Conservation (phyloP, 2,329 filamentous ascomycete genomes). For the Botrytis cinerea region DNA sequence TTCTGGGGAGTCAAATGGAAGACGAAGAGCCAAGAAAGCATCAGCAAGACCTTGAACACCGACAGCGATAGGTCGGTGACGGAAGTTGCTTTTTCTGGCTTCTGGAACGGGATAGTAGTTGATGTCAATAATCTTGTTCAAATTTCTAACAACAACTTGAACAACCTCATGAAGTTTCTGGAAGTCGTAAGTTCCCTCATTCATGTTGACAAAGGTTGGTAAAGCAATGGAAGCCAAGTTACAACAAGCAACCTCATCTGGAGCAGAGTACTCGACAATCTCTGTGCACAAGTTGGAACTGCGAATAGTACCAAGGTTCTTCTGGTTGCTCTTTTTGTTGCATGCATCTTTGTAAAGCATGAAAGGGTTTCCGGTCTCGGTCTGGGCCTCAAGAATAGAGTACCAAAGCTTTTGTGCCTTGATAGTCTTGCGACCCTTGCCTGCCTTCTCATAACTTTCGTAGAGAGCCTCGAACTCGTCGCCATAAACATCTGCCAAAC, state of each 20-base stretch:
- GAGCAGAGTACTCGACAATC: conserved; percentile 95
- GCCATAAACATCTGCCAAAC: conserved; percentile 93
- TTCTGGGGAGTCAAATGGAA: conserved; percentile 96
- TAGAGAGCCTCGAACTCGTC: conserved; percentile 97
- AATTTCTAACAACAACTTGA: conserved; percentile 87
- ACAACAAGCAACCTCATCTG: conserved; percentile 98
- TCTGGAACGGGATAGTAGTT: conserved; percentile 98
- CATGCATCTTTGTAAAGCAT: conserved; percentile 99
- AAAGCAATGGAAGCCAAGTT: conserved; percentile 94
- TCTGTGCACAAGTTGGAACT: conserved; percentile 99
- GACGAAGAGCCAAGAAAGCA: conserved; percentile 92
- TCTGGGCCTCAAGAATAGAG: conserved; percentile 95
- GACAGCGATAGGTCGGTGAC: conserved; percentile 91
- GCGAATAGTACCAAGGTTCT: conserved; percentile 97
- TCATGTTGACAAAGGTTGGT: conserved; percentile 86
- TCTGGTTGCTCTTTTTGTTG: conserved; percentile 99
- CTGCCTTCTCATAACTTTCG: conserved; percentile 86
- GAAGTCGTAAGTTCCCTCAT: conserved; percentile 86
- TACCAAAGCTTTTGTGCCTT: conserved; percentile 99
- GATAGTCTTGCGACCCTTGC: conserved; percentile 84
- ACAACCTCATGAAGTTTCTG: conserved; percentile 93
- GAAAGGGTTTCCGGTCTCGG: conserved; percentile 97
- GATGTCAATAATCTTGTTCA: conserved; percentile 98
- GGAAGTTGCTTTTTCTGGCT: conserved; percentile 94
- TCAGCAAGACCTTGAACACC: conserved; percentile 98